Evolutionary conservation across 352 stramenopile genomes (phyloP), one percentile per base, ranked within the genome.

Genomic region (Peronosclerospora sorghi): DNA sequence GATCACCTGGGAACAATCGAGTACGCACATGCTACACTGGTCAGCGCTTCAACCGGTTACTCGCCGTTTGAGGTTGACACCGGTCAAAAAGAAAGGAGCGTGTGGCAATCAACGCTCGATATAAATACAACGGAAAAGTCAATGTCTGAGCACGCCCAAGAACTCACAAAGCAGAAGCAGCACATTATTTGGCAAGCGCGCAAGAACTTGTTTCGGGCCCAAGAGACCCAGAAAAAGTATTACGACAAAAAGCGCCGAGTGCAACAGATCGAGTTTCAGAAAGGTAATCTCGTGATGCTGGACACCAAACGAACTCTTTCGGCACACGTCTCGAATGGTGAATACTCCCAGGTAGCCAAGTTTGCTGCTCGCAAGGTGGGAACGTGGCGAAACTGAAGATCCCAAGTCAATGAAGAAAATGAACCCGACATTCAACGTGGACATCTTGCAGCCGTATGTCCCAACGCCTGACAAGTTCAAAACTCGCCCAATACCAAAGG

Each of bases 221-320:
- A 54, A 40, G 26, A 27, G 1, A 30, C 14, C 24, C 21, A 54
- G 9, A 54, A 48, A 10, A 18, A 48, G n/a, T 54, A 48, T 17
- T 54, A 48, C 18, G 47, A 59, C 40, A 13, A 21, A 9, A 54
- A 54, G 13, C 41, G 40, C 15, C 21, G 21, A 3, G 4, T 26
- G 6, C 41, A n/a, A 15, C 35, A 21, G 5, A 2, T 43, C 19
- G 10, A 24, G 2, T 59, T 47, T 28, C 54, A 51, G 20, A 8
- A 20, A 5, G 48, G 34, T 13, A 35, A 45, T 17, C 30, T 49
- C 5, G 27, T 49, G 5, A 8, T 55, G 26, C 26, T 55, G 9
- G 32, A 54, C 30, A 38, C 46, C 8, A 32, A 32, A 29, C 14
- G 9, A 6, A n/a, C n/a, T n/a, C n/a, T n/a, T n/a, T n/a, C n/a